phyloP scores from a whole-genome alignment of 768 basidiomycete species.

The Sistotremastrum suecicum region DNA sequence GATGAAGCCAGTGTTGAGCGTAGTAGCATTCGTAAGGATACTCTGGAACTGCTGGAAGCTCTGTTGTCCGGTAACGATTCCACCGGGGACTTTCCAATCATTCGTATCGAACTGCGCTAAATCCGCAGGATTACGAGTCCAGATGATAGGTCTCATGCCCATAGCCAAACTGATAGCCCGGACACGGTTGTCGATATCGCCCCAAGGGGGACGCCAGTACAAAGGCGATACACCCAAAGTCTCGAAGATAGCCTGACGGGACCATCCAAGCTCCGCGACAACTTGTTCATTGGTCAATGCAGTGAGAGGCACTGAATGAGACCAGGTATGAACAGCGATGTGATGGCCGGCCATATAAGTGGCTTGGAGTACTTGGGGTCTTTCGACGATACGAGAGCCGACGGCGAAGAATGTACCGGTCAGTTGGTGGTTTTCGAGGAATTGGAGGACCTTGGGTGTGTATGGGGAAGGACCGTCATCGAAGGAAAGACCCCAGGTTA shows the following conservation, averaged over 20 bases:
- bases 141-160: conserved; percentile 85
- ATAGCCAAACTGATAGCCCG: conserved; percentile 82
- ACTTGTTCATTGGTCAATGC: conserved; percentile 66
- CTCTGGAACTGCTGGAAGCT: conserved; percentile 55
- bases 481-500: conserved; percentile 63
- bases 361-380: conserved; percentile 58
- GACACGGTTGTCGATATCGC: conserved; percentile 86
- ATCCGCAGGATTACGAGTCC: conserved; percentile 52
- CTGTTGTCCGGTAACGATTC: conserved; percentile 47
- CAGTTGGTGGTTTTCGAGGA: conserved; percentile 46
- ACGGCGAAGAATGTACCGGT: conserved; percentile 86
- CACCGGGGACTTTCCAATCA: conserved; percentile 82
- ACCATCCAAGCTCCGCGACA: conserved; percentile 90
- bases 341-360: conserved; percentile 74
- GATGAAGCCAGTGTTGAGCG: conserved; percentile 60
- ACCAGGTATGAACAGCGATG: conserved; percentile 85
- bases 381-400: conserved; percentile 71
- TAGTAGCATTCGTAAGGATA: conserved; percentile 58
- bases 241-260: conserved; percentile 67
- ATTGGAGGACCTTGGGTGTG: conserved; percentile 55
- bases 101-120: conserved; percentile 55
- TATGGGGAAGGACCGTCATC: conserved; percentile 82
- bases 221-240: conserved; percentile 66
- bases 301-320: conserved; percentile 63
- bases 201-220: conserved; percentile 69